Percentiles rank a stretch among this genome's conserved stretches.
These are phyloP conservation scores for Truncatella angustata DNA, from an alignment of 2,329 filamentous ascomycete genomes.

Conservation along the genomic window DNA sequence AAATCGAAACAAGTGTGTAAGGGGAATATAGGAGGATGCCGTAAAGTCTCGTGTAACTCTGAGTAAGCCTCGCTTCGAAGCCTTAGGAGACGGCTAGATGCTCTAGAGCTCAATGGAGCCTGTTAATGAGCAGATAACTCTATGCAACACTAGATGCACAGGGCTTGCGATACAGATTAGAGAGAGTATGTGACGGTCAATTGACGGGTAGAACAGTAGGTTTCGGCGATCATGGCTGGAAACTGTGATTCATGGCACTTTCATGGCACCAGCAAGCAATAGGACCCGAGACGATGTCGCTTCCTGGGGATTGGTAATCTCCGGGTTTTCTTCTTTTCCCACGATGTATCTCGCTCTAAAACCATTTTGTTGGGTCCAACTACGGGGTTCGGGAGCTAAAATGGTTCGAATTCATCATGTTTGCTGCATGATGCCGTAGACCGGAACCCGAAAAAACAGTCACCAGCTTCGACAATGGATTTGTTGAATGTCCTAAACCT, in stretches of 20 bases:
- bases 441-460: slow-evolving; percentile 1
- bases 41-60: no score
- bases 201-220: no score
- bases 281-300: slow-evolving; percentile 3
- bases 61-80: no score
- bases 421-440: slow-evolving; percentile 1
- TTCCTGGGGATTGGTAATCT: not conserved
- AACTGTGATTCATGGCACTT: no score
- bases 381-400: slow-evolving; percentile 8
- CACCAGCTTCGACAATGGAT: not conserved
- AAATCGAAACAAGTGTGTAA: no score
- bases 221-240: no score
- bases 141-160: not conserved
- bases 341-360: not conserved
- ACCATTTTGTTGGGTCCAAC: slow-evolving; percentile 8
- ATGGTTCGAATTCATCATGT: not conserved
- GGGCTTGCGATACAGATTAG: no score
- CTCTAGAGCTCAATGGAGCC: not conserved
- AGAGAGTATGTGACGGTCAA: no score
- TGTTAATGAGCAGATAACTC: not conserved
- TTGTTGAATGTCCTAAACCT: not conserved
- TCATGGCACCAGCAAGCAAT: not conserved
- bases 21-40: no score
- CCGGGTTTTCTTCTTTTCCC: slow-evolving; percentile 4
- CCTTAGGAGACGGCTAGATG: not conserved